A percentile compares a stretch with the other conserved stretches of the same genome.
These are phyloP conservation scores for Pseudisothecium myosuroides DNA, from an alignment of 225 moss, liverwort and hornwort species.

Conservation along the genomic window DNA sequence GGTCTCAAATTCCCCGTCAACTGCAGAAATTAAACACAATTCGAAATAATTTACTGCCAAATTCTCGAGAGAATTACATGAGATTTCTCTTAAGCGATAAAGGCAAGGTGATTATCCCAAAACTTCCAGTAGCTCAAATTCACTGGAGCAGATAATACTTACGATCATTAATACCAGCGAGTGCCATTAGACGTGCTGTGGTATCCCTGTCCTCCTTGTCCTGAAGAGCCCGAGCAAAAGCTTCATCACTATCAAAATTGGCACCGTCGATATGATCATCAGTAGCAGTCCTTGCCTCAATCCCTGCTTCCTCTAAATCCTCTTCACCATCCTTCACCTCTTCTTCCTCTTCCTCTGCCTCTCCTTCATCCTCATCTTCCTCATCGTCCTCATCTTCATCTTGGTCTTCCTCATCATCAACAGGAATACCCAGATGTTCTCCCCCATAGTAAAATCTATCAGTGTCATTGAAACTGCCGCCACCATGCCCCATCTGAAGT, in stretches of 20 bases:
- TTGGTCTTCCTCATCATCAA: conserved; percentile 25
- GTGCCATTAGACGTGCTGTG: conserved; percentile 72
- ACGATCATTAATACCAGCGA: conserved; percentile 76
- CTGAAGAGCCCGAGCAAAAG: conserved; percentile 72
- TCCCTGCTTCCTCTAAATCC: conserved; percentile 6
- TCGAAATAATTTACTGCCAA: not conserved
- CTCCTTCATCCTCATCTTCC: conserved; percentile 9
- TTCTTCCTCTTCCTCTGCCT: conserved; percentile 14
- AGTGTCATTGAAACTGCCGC: conserved; percentile 36
- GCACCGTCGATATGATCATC: conserved; percentile 51
- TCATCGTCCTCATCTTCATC: conserved; percentile 28
- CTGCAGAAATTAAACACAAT: conserved; percentile 20
- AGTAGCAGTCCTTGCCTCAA: conserved; percentile 1
- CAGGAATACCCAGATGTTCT: conserved; percentile 27
- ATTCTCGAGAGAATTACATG: not conserved
- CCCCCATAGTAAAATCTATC: conserved; percentile 45
- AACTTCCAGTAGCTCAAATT: not conserved
- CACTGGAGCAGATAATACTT: conserved; percentile 11
- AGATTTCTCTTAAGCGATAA: not conserved
- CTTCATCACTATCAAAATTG: conserved; percentile 65
- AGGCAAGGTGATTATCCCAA: not conserved
- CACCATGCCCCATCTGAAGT: conserved; percentile 51
- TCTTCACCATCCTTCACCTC: conserved; percentile 22
- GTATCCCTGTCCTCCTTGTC: conserved; percentile 76
- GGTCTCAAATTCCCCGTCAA: conserved; percentile 53